Percentiles rank a stretch among this genome's conserved stretches.
These are phyloP conservation scores for Astrocystis sublimbata DNA, from an alignment of 495 filamentous ascomycete genomes.

Conservation along the genomic window DNA sequence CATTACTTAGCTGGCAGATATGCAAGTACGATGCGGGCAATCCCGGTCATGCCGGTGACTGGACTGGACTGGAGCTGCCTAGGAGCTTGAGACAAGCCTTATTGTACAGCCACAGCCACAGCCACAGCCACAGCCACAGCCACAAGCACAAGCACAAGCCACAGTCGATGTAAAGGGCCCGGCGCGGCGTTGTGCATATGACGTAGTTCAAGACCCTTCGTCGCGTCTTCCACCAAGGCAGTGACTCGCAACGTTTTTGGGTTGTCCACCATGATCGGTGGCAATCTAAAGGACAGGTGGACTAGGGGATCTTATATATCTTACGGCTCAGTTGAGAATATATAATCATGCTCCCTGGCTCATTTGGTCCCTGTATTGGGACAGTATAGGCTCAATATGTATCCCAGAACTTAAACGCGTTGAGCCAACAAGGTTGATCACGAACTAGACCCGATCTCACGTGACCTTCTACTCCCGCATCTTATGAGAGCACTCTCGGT, in stretches of 20 bases:
- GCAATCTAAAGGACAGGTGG: not conserved
- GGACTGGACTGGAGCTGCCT: no score
- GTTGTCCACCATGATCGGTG: not conserved
- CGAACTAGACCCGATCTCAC: conserved; percentile 19
- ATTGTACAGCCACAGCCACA: conserved; percentile 3
- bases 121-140: not conserved
- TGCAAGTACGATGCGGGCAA: no score
- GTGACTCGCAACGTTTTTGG: not conserved
- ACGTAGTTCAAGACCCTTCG: conserved; percentile 3
- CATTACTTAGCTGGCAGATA: no score
- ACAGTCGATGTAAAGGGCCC: no score
- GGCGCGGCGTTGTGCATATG: no score
- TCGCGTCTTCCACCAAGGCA: conserved; percentile 17
- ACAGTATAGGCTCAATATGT: not conserved
- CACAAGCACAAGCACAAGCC: no score
- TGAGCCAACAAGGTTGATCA: not conserved
- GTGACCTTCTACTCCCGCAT: conserved; percentile 6
- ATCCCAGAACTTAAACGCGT: not conserved
- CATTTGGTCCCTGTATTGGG: not conserved
- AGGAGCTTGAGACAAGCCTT: no score
- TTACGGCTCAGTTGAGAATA: not conserved
- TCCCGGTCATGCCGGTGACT: no score
- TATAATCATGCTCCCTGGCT: not conserved
- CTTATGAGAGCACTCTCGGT: not conserved
- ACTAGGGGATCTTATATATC: not conserved